Evolutionary conservation across 192 early-diverging fungal genomes (phyloP).

Genomic region (Linnemannia zychae): DNA sequence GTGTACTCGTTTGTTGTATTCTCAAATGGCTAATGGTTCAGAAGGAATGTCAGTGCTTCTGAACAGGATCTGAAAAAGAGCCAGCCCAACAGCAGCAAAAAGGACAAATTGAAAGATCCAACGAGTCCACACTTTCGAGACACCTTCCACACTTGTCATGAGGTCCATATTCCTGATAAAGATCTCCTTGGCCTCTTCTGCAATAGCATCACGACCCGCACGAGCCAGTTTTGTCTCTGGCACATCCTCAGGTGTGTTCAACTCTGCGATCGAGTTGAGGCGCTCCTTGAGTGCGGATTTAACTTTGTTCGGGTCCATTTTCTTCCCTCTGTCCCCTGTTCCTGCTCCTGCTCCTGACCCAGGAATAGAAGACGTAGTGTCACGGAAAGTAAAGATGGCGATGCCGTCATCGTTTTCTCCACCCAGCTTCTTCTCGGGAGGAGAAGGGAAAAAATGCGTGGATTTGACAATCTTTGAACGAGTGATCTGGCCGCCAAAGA

Average conservation of each 20-base stretch:
- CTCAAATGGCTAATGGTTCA: background rate
- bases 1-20: too few relatives aligned
- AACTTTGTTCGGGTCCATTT: conserved; percentile 33
- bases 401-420: conserved; percentile 41
- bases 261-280: conserved; percentile 32
- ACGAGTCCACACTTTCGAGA: conserved; percentile 30
- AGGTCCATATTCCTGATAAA: conserved; percentile 49
- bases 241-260: conserved; percentile 1
- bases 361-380: background rate
- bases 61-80: conserved; percentile 20
- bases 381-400: conserved; percentile 46
- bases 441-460: conserved; percentile 39
- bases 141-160: conserved; percentile 23
- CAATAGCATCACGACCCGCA: conserved; percentile 19
- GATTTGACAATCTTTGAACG: conserved; percentile 40
- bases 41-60: background rate
- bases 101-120: conserved; percentile 26
- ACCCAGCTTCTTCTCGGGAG: conserved; percentile 33
- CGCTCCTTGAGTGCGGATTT: conserved; percentile 23
- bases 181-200: conserved; percentile 38
- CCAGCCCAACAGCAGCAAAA: conserved; percentile 19
- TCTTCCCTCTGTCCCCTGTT: background rate
- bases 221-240: background rate
- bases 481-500: conserved; percentile 43
- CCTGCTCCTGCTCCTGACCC: background rate